Percentiles rank a stretch among this genome's conserved stretches.
Conservation (phyloP, 768 basidiomycete genomes). For the Russula earlei region DNA sequence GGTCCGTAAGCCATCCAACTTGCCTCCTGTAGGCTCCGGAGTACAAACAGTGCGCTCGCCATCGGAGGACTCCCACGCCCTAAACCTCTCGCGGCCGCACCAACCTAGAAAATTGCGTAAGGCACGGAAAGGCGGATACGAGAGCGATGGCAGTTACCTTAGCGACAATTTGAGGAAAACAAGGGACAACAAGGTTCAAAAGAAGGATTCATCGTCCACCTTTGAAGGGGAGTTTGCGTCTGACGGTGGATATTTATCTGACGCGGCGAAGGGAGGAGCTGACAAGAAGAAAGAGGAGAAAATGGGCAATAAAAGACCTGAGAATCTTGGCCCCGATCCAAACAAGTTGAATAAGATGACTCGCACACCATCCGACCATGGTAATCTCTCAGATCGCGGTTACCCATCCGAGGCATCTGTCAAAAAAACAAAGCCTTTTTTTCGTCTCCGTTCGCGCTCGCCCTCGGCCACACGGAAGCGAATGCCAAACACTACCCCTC, state of each 20-base stretch:
- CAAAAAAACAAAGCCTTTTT: constrained; percentile 26
- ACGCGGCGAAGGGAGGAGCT: constrained; percentile 8
- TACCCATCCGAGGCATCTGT: constrained; percentile 25
- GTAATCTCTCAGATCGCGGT: constrained; percentile 27
- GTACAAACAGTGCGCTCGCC: not conserved
- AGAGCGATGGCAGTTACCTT: constrained; percentile 27
- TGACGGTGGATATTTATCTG: constrained; percentile 26
- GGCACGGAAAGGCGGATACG: constrained; percentile 22
- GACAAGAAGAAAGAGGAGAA: constrained; percentile 17
- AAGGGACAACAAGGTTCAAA: constrained; percentile 24
- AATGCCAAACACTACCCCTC: not conserved
- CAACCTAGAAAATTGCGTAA: constrained; percentile 23
- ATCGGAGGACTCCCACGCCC: not conserved
- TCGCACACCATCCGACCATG: constrained; percentile 1
- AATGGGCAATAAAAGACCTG: constrained; percentile 5
- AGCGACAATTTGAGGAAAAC: constrained; percentile 24
- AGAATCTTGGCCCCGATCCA: not conserved
- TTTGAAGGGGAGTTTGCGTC: constrained; percentile 26
- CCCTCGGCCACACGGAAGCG: constrained; percentile 7
- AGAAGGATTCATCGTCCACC: constrained; percentile 17
- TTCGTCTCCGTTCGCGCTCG: constrained; percentile 14
- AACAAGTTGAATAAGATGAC: constrained; percentile 19
- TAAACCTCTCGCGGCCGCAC: constrained; percentile 11
- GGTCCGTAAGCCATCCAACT: not conserved
- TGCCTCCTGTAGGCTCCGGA: not conserved